A percentile compares a stretch with the other conserved stretches of the same genome.
These are phyloP conservation scores for Cardamine resedifolia DNA, from an alignment of 345 rosid species.

Conservation along the genomic window DNA sequence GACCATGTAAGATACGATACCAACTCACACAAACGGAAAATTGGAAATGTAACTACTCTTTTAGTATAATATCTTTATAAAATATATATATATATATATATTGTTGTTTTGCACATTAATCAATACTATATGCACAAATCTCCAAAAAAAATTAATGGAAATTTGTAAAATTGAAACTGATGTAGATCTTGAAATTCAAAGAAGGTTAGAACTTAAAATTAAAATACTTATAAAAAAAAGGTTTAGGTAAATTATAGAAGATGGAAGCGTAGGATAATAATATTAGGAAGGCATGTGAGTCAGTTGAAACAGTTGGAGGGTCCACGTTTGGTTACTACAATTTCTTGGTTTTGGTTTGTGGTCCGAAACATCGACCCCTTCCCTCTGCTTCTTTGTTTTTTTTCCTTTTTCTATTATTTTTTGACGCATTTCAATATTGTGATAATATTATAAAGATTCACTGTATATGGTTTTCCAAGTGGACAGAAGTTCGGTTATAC, in stretches of 20 bases:
- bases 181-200: neutral
- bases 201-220: neutral
- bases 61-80: neutral
- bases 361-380: conserved; percentile 42
- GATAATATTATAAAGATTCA: conserved; percentile 28
- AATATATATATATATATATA: neutral
- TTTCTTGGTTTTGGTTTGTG: conserved; percentile 31
- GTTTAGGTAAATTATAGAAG: neutral
- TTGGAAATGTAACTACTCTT: neutral
- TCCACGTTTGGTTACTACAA: conserved; percentile 20
- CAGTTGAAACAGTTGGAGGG: conserved; percentile 37
- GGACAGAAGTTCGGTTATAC: conserved; percentile 25
- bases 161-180: neutral
- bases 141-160: neutral
- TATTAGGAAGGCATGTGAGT: conserved; percentile 22
- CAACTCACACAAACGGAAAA: neutral
- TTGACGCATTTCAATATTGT: neutral
- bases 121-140: neutral
- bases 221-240: neutral
- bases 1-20: conserved; percentile 6
- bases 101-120: neutral
- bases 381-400: conserved; percentile 34
- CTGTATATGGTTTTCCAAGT: conserved; percentile 29
- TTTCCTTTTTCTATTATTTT: neutral
- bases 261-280: conserved; percentile 9